Evolutionary conservation across 805 yeast species (phyloP), one percentile per base, ranked within the genome.

Genomic region (Nematodospora valgi): DNA sequence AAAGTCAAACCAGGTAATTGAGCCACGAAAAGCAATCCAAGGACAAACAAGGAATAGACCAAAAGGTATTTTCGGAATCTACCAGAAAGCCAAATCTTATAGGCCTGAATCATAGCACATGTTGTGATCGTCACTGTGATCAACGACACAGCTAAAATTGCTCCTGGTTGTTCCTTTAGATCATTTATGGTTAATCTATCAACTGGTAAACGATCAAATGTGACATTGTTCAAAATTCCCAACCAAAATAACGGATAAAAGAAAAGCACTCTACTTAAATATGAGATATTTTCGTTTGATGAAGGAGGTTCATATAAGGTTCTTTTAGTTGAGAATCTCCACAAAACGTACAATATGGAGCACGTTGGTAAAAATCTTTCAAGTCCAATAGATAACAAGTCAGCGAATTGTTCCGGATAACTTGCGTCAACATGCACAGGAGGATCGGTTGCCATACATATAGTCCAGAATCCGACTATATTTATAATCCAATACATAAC

Each of bases 231-330:
- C 49, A 88, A 68, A 22, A 85, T 70, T 1, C 96, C 96, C 3
- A 85, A 48, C 94, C 95, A 86, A 51, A 83, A 83, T 2, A 82
- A 65, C 0, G 89, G 83, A 43, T 83, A 84, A 93, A 95, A 89
- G 19, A 76, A 54, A 0, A 77, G 25, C 1, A 72, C 47, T 29
- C 78, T 57, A 36, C 59, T 58, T n/a, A 72, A 23, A 6, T 72
- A 63, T 2, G 77, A 71, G 0, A 57, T 44, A 16, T 43, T 41
- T 4, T 26, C 18, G 10, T 28, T 23, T 17, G 30, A 27, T 12
- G 35, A 34, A 7, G 43, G 35, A 10, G 42, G 38, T 15, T 33
- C 32, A 6, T 47, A 39, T 23, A 80, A 58, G 0, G 88, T 80
- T 26, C 73, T 61, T 19, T 61, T 58, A 1, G 73, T 67, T 4